Evolutionary conservation across 73 alveolate species (phyloP).

Genomic region (Uronychia binucleata): DNA sequence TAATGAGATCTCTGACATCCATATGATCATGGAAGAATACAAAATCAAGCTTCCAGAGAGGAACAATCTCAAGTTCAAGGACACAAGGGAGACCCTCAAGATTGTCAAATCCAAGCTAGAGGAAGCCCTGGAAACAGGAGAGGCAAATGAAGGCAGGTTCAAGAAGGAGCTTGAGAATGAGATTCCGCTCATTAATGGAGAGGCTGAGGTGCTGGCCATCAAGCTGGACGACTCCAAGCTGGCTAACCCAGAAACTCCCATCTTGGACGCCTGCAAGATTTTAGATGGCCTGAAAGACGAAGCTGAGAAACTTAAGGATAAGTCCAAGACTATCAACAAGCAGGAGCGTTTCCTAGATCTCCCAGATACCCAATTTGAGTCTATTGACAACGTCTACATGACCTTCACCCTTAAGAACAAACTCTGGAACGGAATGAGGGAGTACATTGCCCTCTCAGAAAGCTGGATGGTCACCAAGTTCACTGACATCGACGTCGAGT

Average conservation of each 20-base stretch:
- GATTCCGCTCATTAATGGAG: constrained; percentile 18
- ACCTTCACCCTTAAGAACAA: constrained; percentile 69
- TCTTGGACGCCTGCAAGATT: constrained; percentile 31
- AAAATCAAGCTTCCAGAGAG: constrained; percentile 71
- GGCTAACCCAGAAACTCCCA: constrained; percentile 34
- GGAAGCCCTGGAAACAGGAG: constrained; percentile 80
- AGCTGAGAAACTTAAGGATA: constrained; percentile 55
- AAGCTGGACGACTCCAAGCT: constrained; percentile 37
- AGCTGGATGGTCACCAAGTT: constrained; percentile 79
- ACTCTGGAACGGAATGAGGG: constrained; percentile 84
- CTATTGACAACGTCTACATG: constrained; percentile 54
- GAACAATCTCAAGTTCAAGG: constrained; percentile 71
- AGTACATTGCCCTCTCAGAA: constrained; percentile 68
- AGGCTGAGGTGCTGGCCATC: constrained; percentile 41
- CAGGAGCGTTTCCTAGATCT: constrained; percentile 77
- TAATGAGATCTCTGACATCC: constrained; percentile 66
- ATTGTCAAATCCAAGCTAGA: constrained; percentile 67
- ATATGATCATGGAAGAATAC: constrained; percentile 72
- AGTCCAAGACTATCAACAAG: constrained; percentile 68
- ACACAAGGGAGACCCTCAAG: constrained; percentile 53
- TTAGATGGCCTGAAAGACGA: constrained; percentile 39
- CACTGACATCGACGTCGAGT: constrained; percentile 79
- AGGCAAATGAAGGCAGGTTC: constrained; percentile 74
- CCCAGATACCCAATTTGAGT: constrained; percentile 75
- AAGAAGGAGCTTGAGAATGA: constrained; percentile 65